Percentiles rank a stretch among this genome's conserved stretches.
Conservation (phyloP, 345 rosid species). For the Acer campestre region DNA sequence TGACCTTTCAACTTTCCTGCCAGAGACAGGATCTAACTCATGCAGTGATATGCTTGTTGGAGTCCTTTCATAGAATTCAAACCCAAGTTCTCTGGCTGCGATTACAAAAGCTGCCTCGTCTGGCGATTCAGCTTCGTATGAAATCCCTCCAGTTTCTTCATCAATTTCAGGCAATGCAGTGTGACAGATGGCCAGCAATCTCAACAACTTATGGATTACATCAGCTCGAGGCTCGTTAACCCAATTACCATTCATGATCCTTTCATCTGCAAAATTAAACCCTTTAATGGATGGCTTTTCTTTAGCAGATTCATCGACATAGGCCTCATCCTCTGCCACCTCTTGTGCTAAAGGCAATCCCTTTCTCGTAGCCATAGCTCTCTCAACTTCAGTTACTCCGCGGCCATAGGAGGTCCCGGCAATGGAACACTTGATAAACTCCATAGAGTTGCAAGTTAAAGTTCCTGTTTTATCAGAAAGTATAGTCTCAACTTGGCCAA, state of each 20-base stretch:
- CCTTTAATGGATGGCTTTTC: conserved; percentile 62
- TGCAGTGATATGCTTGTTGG: conserved; percentile 68
- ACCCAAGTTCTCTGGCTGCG: conserved; percentile 92
- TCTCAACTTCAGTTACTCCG: conserved; percentile 89
- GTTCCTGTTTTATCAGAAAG: conserved; percentile 96
- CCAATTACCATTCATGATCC: conserved; percentile 79
- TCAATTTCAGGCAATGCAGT: conserved; percentile 91
- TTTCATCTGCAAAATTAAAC: conserved; percentile 79
- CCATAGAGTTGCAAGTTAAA: conserved; percentile 96
- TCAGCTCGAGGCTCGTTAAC: conserved; percentile 51
- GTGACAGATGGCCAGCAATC: conserved; percentile 84
- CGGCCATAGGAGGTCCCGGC: conserved; percentile 87
- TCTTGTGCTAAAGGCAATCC: conserved; percentile 53
- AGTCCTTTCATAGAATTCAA: conserved; percentile 78
- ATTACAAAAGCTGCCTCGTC: conserved; percentile 97
- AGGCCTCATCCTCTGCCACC: conserved; percentile 32
- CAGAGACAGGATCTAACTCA: conserved; percentile 64
- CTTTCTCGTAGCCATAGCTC: conserved; percentile 70
- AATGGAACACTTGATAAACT: conserved; percentile 84
- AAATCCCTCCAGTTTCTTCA: conserved; percentile 63
- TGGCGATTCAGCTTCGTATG: conserved; percentile 97
- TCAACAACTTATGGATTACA: conserved; percentile 63
- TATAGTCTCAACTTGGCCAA: conserved; percentile 91
- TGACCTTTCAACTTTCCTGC: conserved; percentile 62
- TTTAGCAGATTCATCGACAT: conserved; percentile 29